These are phyloP conservation scores for Ophiostoma montium DNA, from an alignment of 2,329 filamentous ascomycete species.

Conservation along the genomic window DNA sequence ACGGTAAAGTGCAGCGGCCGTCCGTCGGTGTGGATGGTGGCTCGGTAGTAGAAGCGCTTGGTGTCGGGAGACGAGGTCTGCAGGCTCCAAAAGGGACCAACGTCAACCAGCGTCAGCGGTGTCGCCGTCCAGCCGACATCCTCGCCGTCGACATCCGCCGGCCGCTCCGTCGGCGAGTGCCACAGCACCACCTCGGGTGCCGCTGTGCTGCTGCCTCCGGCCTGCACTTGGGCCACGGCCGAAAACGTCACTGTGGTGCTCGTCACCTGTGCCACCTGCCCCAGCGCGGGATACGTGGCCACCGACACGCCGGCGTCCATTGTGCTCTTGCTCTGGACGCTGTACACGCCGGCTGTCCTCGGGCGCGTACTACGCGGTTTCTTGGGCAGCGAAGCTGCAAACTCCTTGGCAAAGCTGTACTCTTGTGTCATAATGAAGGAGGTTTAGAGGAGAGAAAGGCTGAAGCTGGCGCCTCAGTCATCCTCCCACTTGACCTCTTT, in stretches of 20 bases:
- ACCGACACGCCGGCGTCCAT: constrained; percentile 14
- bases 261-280: constrained; percentile 52
- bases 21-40: constrained; percentile 24
- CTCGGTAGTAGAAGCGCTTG: constrained; percentile 36
- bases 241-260: constrained; percentile 41
- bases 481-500: no score
- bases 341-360: neutral
- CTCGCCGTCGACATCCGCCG: constrained; percentile 32
- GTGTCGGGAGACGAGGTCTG: constrained; percentile 20
- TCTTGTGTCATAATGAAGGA: neutral
- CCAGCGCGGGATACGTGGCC: constrained; percentile 53
- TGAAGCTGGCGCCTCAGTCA: no score
- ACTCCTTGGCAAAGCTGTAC: constrained; percentile 12
- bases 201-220: constrained; percentile 50
- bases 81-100: constrained; percentile 28
- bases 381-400: constrained; percentile 10
- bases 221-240: constrained; percentile 53
- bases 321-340: neutral
- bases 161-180: constrained; percentile 32
- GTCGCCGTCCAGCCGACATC: constrained; percentile 35
- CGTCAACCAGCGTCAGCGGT: constrained; percentile 18
- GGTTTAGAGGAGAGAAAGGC: no score
- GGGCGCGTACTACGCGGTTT: neutral
- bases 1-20: constrained; percentile 49
- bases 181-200: constrained; percentile 64